These are phyloP conservation scores for Euryodendron excelsum DNA, from an alignment of 148 eudicot genomes.

Conservation along the genomic window DNA sequence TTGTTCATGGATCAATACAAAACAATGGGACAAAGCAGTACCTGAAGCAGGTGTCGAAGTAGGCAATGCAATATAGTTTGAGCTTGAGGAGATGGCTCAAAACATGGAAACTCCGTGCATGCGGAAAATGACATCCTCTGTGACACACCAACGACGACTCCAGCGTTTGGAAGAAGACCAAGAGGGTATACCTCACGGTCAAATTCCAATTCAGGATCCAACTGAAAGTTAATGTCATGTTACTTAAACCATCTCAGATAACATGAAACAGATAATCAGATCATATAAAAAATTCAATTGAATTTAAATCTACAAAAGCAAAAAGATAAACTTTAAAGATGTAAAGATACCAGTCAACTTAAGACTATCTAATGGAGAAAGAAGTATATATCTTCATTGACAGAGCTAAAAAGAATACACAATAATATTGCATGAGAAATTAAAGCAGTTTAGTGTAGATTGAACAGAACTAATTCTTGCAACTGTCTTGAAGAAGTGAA, in stretches of 20 bases:
- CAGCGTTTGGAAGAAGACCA: conserved; percentile 98
- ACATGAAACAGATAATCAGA: conserved; percentile 9
- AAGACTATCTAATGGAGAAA: not conserved
- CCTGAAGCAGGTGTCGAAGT: conserved; percentile 98
- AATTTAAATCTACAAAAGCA: not conserved
- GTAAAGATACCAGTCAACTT: not conserved
- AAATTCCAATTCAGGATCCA: conserved; percentile 98
- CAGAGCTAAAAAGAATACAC: not conserved
- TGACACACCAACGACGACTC: conserved; percentile 91
- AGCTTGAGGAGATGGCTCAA: conserved; percentile 98
- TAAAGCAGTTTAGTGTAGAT: too few relatives aligned
- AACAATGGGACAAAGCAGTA: conserved; percentile 20
- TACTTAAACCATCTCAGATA: conserved; percentile 19
- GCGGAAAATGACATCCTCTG: conserved; percentile 97
- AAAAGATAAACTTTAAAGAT: not conserved
- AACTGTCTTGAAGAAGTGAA: not conserved
- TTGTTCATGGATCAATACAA: conserved; percentile 12
- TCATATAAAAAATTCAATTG: not conserved
- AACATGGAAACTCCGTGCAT: conserved; percentile 97
- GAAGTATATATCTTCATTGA: too few relatives aligned
- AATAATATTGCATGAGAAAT: not conserved
- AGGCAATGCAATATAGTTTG: conserved; percentile 97
- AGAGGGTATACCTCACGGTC: conserved; percentile 98
- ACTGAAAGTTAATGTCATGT: conserved; percentile 48
- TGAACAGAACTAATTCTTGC: not conserved